Conservation (phyloP, 148 eudicot genomes). For the Rhododendron ferrugineum region DNA sequence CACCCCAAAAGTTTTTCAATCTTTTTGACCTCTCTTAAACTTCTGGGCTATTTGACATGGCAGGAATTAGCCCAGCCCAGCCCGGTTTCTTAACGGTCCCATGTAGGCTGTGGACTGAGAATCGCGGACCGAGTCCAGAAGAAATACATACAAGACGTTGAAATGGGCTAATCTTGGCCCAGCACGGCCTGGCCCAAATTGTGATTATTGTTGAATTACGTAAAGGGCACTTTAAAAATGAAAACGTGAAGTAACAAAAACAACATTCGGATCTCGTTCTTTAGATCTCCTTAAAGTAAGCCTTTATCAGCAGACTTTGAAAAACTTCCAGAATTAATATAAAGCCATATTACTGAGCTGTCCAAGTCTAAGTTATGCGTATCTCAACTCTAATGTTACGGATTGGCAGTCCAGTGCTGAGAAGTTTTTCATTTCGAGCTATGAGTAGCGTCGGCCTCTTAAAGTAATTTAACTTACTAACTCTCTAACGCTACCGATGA, state of each 20-base stretch:
- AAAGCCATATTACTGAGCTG: background rate
- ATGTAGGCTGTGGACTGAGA: background rate
- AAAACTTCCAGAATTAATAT: background rate
- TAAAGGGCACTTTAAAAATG: background rate
- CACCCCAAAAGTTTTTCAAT: background rate
- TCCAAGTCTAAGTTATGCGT: background rate
- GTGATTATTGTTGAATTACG: background rate
- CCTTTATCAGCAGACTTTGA: background rate
- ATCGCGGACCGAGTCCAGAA: background rate
- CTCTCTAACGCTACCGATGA: background rate
- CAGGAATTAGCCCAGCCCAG: background rate
- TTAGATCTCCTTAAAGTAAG: background rate
- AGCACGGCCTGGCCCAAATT: background rate
- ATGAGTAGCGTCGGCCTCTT: background rate
- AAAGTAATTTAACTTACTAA: background rate
- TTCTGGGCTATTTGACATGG: background rate
- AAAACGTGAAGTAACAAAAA: background rate
- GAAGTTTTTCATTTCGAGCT: background rate
- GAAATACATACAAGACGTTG: background rate
- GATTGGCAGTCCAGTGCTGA: background rate
- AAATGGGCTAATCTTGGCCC: background rate
- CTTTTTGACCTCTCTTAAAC: background rate
- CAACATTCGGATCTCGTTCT: background rate
- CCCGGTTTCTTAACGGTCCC: background rate
- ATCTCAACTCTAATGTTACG: background rate